Percentiles rank a stretch among this genome's conserved stretches.
Conservation (phyloP, 306 rosid species). For the Vachellia pachyceras region DNA sequence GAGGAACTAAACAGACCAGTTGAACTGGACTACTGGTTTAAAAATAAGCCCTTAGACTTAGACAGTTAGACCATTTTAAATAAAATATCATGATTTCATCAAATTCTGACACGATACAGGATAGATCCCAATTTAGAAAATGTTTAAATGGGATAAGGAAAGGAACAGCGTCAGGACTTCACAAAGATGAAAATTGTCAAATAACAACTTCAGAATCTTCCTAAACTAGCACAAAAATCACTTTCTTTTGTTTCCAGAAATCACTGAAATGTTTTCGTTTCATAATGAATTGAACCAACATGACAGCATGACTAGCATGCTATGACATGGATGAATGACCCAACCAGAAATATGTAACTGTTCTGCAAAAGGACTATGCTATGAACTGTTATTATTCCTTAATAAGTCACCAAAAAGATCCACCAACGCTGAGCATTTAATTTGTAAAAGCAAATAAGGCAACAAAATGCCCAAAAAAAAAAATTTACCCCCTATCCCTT, state of each 20-base stretch:
- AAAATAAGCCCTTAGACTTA: conserved; percentile 16
- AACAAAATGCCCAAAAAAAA: not conserved
- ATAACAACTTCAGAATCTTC: conserved; percentile 9
- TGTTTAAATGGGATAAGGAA: not conserved
- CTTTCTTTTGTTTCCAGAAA: conserved; percentile 20
- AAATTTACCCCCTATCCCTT: not conserved
- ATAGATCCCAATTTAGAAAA: conserved; percentile 19
- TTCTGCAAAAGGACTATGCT: conserved; percentile 6
- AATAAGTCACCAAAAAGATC: conserved; percentile 19
- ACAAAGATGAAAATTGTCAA: conserved; percentile 25
- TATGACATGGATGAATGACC: conserved; percentile 9
- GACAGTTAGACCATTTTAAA: conserved; percentile 2
- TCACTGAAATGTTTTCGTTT: conserved; percentile 19
- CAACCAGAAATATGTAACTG: conserved; percentile 3
- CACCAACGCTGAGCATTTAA: not conserved
- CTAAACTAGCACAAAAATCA: conserved; percentile 28
- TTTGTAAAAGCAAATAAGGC: not conserved
- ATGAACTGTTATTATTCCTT: not conserved
- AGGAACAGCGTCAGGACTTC: conserved; percentile 19
- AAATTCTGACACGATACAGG: conserved; percentile 16
- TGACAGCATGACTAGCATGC: conserved; percentile 27
- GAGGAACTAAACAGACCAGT: conserved; percentile 28
- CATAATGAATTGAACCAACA: not conserved
- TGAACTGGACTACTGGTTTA: conserved; percentile 16
- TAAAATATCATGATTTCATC: conserved; percentile 4